A percentile compares a stretch with the other conserved stretches of the same genome.
phyloP scores from a whole-genome alignment of 768 basidiomycete species.

The Lactarius indigo region DNA sequence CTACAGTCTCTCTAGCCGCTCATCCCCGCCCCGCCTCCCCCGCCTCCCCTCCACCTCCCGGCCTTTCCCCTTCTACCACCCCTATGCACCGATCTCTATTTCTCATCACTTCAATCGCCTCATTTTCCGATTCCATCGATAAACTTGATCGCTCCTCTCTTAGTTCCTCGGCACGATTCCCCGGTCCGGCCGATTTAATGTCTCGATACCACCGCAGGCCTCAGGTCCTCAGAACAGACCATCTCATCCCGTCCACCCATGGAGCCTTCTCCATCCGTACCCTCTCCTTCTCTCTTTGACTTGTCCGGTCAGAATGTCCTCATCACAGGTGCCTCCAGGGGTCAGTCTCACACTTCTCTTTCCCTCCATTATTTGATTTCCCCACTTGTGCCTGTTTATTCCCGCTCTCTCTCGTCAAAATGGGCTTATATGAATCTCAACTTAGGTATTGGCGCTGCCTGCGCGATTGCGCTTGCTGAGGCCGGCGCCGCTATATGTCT shows the following conservation, averaged over 20 bases:
- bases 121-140: not conserved
- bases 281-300: conserved; percentile 59
- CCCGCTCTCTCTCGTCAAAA: not conserved
- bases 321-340: conserved; percentile 78
- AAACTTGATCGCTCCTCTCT: not conserved
- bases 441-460: conserved; percentile 53
- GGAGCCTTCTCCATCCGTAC: conserved; percentile 50
- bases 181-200: conserved; percentile 13
- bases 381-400: conserved; percentile 11
- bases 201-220: not conserved
- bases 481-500: conserved; percentile 51
- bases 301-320: conserved; percentile 65
- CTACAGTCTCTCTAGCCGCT: conserved; percentile 6
- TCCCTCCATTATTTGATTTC: conserved; percentile 1
- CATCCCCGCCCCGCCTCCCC: not conserved
- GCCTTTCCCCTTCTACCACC: not conserved
- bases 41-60: not conserved
- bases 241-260: conserved; percentile 32
- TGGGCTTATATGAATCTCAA: not conserved
- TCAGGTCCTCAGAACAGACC: not conserved
- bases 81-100: no score
- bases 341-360: conserved; percentile 37
- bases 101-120: not conserved
- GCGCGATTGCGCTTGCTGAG: conserved; percentile 52
- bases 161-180: conserved; percentile 8